phyloP scores from a whole-genome alignment of 208 protist genomes.

The Trypanosoma congolense region DNA sequence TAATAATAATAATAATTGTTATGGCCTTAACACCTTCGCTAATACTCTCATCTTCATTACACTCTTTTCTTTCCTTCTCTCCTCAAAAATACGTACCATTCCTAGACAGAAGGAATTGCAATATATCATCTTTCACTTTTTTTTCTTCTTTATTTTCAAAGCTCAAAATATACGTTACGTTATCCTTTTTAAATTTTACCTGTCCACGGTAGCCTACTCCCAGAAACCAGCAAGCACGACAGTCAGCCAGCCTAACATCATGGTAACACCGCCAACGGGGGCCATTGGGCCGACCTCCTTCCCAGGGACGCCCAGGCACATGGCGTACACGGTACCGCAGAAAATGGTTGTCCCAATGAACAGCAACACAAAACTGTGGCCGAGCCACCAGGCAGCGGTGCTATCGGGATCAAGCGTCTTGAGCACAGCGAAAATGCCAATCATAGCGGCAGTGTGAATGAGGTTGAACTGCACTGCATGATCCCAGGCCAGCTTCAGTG shows the following conservation, averaged over 20 bases:
- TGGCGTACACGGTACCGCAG: slow-evolving; percentile 61
- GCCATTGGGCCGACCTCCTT: slow-evolving; percentile 57
- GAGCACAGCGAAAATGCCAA: slow-evolving; percentile 29
- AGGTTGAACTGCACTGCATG: slow-evolving; percentile 49
- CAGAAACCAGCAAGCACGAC: slow-evolving; percentile 43
- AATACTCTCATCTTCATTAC: too few relatives aligned
- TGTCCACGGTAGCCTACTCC: too few relatives aligned
- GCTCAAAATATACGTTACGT: too few relatives aligned
- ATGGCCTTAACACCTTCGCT: too few relatives aligned
- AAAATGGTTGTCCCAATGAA: slow-evolving; percentile 47
- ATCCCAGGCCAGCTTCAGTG: slow-evolving; percentile 10
- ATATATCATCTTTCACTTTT: too few relatives aligned
- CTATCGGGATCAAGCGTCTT: slow-evolving; percentile 14
- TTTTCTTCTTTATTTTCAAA: too few relatives aligned
- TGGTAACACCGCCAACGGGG: slow-evolving; percentile 56
- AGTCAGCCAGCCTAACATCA: slow-evolving; percentile 62
- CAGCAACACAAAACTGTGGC: slow-evolving; percentile 48
- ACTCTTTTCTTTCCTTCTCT: too few relatives aligned
- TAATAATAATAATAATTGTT: too few relatives aligned
- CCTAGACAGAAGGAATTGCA: too few relatives aligned
- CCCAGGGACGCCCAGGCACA: slow-evolving; percentile 37
- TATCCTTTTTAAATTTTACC: too few relatives aligned
- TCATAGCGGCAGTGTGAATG: slow-evolving; percentile 57
- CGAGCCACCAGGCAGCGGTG: slow-evolving; percentile 26
- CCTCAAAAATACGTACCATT: too few relatives aligned